A percentile compares a stretch with the other conserved stretches of the same genome.
Conservation (phyloP, 2,329 filamentous ascomycete species). For the Pseudocercospora fuligena region DNA sequence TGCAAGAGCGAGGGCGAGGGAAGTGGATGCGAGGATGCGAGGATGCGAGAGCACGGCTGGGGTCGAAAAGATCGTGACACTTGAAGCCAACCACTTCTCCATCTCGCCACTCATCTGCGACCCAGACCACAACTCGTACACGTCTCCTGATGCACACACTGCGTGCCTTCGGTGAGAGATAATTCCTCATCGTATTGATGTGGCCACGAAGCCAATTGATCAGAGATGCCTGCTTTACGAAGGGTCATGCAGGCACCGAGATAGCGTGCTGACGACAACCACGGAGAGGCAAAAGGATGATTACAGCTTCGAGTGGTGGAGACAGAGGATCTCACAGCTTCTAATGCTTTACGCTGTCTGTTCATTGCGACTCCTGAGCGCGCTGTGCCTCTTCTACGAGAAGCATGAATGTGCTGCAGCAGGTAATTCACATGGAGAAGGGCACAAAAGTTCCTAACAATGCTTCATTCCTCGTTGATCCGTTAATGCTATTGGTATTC, state of each 20-base stretch:
- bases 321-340: background rate
- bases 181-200: background rate
- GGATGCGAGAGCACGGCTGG: background rate
- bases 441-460: too few relatives aligned
- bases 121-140: background rate
- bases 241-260: constrained; percentile 2
- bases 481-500: too few relatives aligned
- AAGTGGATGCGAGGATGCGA: background rate
- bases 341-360: too few relatives aligned
- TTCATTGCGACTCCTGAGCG: too few relatives aligned
- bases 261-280: constrained; percentile 6
- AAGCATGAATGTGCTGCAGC: too few relatives aligned
- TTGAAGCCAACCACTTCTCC: background rate
- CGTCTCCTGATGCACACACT: background rate
- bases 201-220: background rate
- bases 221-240: constrained; percentile 3
- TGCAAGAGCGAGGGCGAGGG: background rate
- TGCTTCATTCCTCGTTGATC: too few relatives aligned
- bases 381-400: too few relatives aligned
- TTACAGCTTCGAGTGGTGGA: background rate
- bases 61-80: background rate
- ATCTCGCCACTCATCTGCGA: background rate
- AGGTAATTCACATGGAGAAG: too few relatives aligned
- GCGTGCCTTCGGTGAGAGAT: background rate
- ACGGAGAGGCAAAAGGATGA: background rate